Conservation (phyloP, 306 rosid species). For the Dicorynia guianensis region DNA sequence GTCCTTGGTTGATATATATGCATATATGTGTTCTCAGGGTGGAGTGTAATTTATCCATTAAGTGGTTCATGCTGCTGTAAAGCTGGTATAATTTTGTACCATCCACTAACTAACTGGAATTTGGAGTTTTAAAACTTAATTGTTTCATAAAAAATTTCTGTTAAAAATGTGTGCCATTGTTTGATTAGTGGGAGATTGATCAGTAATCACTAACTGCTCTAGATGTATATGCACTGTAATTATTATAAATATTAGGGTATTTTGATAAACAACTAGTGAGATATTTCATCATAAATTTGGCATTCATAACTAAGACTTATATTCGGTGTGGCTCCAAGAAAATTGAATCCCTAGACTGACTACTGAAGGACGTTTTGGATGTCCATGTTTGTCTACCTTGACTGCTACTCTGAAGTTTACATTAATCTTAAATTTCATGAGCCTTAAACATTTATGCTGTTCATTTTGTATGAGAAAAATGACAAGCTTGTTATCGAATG, state of each 20-base stretch:
- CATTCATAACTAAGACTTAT: not conserved
- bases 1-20: not conserved
- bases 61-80: not conserved
- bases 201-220: not conserved
- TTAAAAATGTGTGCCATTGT: not conserved
- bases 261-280: not conserved
- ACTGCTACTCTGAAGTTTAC: conserved; percentile 27
- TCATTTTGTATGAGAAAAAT: not conserved
- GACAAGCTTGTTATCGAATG: conserved; percentile 3
- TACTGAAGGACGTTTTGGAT: not conserved
- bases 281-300: not conserved
- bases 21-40: not conserved
- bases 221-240: not conserved
- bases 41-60: not conserved
- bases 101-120: not conserved
- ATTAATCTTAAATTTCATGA: conserved; percentile 11
- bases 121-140: not conserved
- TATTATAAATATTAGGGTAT: not conserved
- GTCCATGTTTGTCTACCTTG: not conserved
- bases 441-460: conserved; percentile 5
- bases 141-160: not conserved
- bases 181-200: not conserved
- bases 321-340: conserved; percentile 11
- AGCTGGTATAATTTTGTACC: not conserved
- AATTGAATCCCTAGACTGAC: not conserved